Conservation (phyloP, 2,329 filamentous ascomycete genomes). For the Fusarium solani-melongenae region DNA sequence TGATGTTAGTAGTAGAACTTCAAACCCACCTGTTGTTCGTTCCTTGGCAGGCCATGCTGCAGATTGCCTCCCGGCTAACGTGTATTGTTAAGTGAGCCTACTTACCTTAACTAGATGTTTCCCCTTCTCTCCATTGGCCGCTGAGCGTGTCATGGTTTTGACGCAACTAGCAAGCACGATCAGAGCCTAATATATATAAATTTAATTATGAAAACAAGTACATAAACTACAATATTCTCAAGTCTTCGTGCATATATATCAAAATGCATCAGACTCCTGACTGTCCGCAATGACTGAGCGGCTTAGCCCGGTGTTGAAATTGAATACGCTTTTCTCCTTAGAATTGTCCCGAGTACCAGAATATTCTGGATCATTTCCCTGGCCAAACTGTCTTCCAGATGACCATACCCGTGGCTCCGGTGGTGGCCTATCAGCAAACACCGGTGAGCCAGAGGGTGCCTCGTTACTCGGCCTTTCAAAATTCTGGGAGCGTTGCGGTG, state of each 20-base stretch:
- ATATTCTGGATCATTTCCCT: background rate
- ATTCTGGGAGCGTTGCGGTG: too few relatives aligned
- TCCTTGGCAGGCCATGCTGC: background rate
- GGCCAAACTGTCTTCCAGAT: background rate
- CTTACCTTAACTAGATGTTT: too few relatives aligned
- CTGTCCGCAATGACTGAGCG: background rate
- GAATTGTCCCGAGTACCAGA: background rate
- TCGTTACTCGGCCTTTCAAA: too few relatives aligned
- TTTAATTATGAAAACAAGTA: background rate
- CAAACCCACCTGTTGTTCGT: background rate
- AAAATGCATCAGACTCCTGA: background rate
- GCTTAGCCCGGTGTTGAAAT: background rate
- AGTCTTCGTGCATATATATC: background rate
- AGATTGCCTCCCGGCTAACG: too few relatives aligned
- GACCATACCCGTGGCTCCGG: background rate
- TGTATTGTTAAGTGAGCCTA: too few relatives aligned
- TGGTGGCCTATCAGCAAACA: background rate
- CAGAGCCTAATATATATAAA: background rate
- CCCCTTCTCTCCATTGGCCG: too few relatives aligned
- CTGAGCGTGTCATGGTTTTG: too few relatives aligned
- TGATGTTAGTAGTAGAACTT: background rate
- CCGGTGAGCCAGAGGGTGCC: background rate
- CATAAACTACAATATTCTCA: background rate
- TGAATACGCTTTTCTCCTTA: background rate
- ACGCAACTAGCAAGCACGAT: too few relatives aligned